Evolutionary conservation across 345 rosid genomes (phyloP).

Genomic region (Boechera divaricarpa): DNA sequence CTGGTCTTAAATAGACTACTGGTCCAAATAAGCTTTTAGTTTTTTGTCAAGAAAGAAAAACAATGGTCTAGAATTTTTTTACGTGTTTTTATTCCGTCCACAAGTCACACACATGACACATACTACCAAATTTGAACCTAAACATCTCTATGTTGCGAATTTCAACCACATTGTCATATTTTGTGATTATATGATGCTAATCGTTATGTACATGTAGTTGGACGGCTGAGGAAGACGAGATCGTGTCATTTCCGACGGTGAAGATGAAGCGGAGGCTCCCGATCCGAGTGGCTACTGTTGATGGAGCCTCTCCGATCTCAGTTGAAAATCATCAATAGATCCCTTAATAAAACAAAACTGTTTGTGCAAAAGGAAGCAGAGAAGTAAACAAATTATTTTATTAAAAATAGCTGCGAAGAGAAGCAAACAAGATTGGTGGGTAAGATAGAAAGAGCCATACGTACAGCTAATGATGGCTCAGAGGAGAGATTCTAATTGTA

Average conservation of each 20-base stretch:
- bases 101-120: background rate
- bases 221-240: conserved; percentile 64
- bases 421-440: conserved; percentile 39
- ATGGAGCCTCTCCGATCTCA: conserved; percentile 2
- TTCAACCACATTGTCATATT: background rate
- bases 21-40: background rate
- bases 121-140: background rate
- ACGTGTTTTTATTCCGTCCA: background rate
- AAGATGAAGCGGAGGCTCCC: conserved; percentile 74
- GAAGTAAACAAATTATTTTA: background rate
- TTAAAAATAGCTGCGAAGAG: conserved; percentile 7
- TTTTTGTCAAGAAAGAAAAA: background rate
- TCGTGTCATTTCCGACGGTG: conserved; percentile 72
- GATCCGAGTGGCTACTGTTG: conserved; percentile 51
- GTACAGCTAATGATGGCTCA: conserved; percentile 48
- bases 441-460: conserved; percentile 42
- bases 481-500: conserved; percentile 32
- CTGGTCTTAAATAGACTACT: background rate
- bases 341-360: background rate
- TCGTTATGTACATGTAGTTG: conserved; percentile 51
- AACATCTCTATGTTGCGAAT: background rate
- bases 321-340: background rate
- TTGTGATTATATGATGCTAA: conserved; percentile 6
- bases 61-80: background rate
- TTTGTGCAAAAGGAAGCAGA: conserved; percentile 26